phyloP scores from a whole-genome alignment of 305 asterid genomes.

The Nicotiana rustica region DNA sequence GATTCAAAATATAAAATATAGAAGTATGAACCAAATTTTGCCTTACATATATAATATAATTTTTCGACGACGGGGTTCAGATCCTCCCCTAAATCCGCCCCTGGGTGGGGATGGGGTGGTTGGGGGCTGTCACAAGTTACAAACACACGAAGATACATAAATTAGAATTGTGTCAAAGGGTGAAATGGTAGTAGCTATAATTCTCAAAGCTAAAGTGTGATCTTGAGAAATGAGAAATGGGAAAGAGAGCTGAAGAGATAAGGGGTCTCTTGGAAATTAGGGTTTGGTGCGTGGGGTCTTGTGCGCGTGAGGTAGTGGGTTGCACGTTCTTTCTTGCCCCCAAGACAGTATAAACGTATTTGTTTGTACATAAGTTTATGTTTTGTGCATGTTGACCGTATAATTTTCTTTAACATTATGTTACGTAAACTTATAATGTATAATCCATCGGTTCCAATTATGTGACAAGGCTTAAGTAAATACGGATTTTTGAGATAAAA shows the following conservation, averaged over 20 bases:
- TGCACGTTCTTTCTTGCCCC: slow-evolving; percentile 36
- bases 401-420: too few species aligned
- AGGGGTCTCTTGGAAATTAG: slow-evolving; percentile 42
- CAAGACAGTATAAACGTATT: neutral
- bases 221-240: slow-evolving; percentile 35
- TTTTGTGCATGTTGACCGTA: too few species aligned
- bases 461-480: too few species aligned
- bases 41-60: rapidly evolving
- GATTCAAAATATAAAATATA: too few species aligned
- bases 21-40: too few species aligned
- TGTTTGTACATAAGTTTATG: neutral
- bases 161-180: neutral
- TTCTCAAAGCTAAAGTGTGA: neutral
- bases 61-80: too few species aligned
- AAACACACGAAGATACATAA: neutral
- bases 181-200: neutral
- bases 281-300: slow-evolving; percentile 41
- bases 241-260: slow-evolving; percentile 26
- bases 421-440: too few species aligned
- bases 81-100: too few species aligned
- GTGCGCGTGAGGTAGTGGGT: slow-evolving; percentile 44
- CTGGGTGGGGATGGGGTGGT: neutral
- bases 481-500: too few species aligned
- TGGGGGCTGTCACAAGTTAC: neutral
- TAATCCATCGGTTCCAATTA: too few species aligned